Evolutionary conservation across 2,329 filamentous ascomycete species (phyloP).

Genomic region (Neofusicoccum laricinum): DNA sequence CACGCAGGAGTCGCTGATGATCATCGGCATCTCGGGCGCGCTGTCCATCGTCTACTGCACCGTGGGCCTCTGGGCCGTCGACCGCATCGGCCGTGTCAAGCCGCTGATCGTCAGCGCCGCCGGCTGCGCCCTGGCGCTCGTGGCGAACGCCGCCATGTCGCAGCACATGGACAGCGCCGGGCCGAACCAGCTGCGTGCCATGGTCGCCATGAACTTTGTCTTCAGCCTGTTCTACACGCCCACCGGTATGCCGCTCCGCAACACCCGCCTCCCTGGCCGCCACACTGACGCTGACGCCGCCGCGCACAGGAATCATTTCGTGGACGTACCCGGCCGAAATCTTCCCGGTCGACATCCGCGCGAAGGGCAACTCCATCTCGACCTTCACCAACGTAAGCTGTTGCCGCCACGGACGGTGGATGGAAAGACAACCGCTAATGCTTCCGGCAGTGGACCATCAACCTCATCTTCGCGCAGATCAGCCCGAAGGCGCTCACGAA

Average conservation of each 20-base stretch:
- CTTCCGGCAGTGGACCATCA: constrained; percentile 36
- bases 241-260: constrained; percentile 47
- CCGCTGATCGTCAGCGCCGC: constrained; percentile 45
- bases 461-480: constrained; percentile 50
- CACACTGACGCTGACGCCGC: constrained; percentile 41
- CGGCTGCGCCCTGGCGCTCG: constrained; percentile 32
- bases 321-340: constrained; percentile 49
- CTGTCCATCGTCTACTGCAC: constrained; percentile 49
- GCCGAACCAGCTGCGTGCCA: constrained; percentile 39
- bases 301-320: constrained; percentile 45
- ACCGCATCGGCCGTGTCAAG: constrained; percentile 49
- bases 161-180: constrained; percentile 37
- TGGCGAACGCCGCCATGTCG: constrained; percentile 39
- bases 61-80: constrained; percentile 45
- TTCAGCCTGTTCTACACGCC: constrained; percentile 49
- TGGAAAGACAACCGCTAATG: no score
- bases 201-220: constrained; percentile 32
- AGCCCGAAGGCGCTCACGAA: constrained; percentile 33
- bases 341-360: constrained; percentile 44
- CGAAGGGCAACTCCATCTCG: constrained; percentile 42
- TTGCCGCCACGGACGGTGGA: no score
- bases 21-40: constrained; percentile 51
- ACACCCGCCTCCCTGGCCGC: constrained; percentile 44
- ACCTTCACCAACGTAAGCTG: constrained; percentile 39
- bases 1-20: constrained; percentile 47